Conservation (phyloP, 768 basidiomycete genomes). For the Calocybe indica region DNA sequence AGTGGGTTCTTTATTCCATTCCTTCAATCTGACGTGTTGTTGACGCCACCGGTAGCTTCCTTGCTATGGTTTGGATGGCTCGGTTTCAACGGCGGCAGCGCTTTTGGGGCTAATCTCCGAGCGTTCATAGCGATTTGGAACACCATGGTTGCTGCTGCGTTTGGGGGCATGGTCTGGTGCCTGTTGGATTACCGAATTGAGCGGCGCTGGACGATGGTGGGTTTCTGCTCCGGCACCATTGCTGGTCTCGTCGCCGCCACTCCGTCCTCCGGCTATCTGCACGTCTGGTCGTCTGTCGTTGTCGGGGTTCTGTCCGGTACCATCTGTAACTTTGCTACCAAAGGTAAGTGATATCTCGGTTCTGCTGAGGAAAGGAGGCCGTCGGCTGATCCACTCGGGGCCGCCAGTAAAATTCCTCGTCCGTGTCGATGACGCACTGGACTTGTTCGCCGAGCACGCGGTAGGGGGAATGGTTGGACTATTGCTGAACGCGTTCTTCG, state of each 20-base stretch:
- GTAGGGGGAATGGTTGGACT: slow-evolving; percentile 79
- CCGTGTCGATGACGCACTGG: slow-evolving; percentile 81
- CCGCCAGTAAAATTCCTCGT: slow-evolving; percentile 60
- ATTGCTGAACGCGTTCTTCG: slow-evolving; percentile 70
- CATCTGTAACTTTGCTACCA: slow-evolving; percentile 80
- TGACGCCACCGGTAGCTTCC: slow-evolving; percentile 34
- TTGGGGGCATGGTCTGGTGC: slow-evolving; percentile 82
- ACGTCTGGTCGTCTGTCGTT: slow-evolving; percentile 71
- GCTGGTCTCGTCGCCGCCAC: slow-evolving; percentile 87
- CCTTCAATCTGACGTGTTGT: neutral
- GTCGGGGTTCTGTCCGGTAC: slow-evolving; percentile 70
- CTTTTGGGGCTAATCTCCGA: slow-evolving; percentile 83
- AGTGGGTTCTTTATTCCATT: slow-evolving; percentile 27
- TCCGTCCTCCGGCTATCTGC: slow-evolving; percentile 79
- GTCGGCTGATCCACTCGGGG: slow-evolving; percentile 5
- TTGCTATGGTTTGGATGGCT: slow-evolving; percentile 87
- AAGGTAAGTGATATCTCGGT: slow-evolving; percentile 38
- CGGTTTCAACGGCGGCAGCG: slow-evolving; percentile 90
- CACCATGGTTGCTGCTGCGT: slow-evolving; percentile 80
- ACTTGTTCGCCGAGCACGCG: slow-evolving; percentile 90
- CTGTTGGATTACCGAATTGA: slow-evolving; percentile 75
- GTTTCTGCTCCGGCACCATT: slow-evolving; percentile 90
- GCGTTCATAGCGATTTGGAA: slow-evolving; percentile 85
- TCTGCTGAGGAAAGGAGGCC: neutral
- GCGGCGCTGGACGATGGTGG: slow-evolving; percentile 83